phyloP scores from a whole-genome alignment of 345 rosid species.

The Raphanus sativus region DNA sequence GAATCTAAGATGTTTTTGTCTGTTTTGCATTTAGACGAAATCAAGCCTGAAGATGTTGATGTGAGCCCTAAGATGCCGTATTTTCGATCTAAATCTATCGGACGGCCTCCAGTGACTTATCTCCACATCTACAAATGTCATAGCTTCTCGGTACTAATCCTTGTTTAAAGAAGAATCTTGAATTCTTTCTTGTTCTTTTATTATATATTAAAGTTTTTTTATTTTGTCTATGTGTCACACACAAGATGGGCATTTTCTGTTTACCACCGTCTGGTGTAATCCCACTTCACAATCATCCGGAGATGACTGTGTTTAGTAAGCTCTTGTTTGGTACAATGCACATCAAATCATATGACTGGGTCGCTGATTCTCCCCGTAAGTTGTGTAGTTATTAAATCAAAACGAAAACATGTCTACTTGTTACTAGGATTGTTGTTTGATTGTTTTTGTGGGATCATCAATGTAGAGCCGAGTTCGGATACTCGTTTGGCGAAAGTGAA shows the following conservation, averaged over 20 bases:
- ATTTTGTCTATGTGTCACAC: conserved; percentile 14
- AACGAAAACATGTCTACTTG: not conserved
- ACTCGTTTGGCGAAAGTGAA: conserved; percentile 70
- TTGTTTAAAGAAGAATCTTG: not conserved
- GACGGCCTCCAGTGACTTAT: conserved; percentile 59
- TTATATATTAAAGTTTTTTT: not conserved
- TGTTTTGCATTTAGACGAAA: conserved; percentile 47
- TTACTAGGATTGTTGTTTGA: conserved; percentile 1
- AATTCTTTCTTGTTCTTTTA: not conserved
- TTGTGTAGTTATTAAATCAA: not conserved
- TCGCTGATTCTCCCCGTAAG: conserved; percentile 45
- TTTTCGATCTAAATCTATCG: conserved; percentile 27
- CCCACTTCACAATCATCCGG: conserved; percentile 98
- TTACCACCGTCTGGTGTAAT: conserved; percentile 85
- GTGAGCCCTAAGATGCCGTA: conserved; percentile 52
- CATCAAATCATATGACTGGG: conserved; percentile 95
- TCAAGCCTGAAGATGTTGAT: conserved; percentile 65
- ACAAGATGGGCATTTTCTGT: conserved; percentile 87
- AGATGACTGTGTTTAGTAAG: conserved; percentile 98
- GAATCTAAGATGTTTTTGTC: not conserved
- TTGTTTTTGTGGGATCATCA: not conserved
- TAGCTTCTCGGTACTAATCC: conserved; percentile 64
- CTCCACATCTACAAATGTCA: conserved; percentile 58
- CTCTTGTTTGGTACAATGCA: conserved; percentile 95
- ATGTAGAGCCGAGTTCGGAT: conserved; percentile 50